Evolutionary conservation across 2,329 filamentous ascomycete genomes (phyloP).

Genomic region (Dryadomyces sulphureus): DNA sequence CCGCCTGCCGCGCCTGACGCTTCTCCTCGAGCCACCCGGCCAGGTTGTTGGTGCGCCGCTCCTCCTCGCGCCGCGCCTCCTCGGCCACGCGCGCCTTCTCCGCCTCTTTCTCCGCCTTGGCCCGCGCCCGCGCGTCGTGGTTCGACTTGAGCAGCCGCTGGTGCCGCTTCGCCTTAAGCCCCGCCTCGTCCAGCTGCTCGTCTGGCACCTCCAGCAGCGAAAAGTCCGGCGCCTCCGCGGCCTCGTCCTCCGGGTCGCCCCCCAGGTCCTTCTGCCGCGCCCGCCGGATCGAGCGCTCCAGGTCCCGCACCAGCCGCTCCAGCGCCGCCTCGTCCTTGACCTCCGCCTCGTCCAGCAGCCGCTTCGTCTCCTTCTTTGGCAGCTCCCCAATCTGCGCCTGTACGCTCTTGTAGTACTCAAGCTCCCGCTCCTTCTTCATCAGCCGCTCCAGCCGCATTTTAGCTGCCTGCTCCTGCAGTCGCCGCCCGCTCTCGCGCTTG

Average conservation of each 20-base stretch:
- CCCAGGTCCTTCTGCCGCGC: conserved; percentile 89
- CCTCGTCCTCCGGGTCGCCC: conserved; percentile 46
- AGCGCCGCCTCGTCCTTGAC: conserved; percentile 81
- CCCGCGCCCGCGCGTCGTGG: conserved; percentile 80
- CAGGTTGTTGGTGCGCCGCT: conserved; percentile 70
- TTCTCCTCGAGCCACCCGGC: conserved; percentile 79
- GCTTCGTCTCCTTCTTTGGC: conserved; percentile 82
- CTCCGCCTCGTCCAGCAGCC: conserved; percentile 77
- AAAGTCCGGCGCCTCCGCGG: conserved; percentile 70
- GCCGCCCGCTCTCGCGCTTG: conserved; percentile 82
- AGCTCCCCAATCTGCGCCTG: conserved; percentile 57
- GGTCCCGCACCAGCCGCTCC: conserved; percentile 71
- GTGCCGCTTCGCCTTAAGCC: conserved; percentile 80
- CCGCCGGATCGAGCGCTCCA: conserved; percentile 80
- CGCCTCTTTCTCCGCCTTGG: conserved; percentile 88
- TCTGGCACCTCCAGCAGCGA: conserved; percentile 80
- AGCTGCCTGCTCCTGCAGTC: conserved; percentile 87
- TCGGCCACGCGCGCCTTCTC: conserved; percentile 77
- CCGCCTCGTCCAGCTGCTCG: conserved; percentile 82
- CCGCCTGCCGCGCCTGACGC: conserved; percentile 53
- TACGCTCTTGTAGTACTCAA: conserved; percentile 84
- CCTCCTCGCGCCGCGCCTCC: conserved; percentile 68
- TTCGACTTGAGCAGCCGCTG: conserved; percentile 90
- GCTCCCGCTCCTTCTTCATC: conserved; percentile 86
- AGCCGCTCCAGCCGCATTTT: conserved; percentile 95